Evolutionary conservation across 2,329 filamentous ascomycete species (phyloP).

Genomic region (Aspergillus sp.): DNA sequence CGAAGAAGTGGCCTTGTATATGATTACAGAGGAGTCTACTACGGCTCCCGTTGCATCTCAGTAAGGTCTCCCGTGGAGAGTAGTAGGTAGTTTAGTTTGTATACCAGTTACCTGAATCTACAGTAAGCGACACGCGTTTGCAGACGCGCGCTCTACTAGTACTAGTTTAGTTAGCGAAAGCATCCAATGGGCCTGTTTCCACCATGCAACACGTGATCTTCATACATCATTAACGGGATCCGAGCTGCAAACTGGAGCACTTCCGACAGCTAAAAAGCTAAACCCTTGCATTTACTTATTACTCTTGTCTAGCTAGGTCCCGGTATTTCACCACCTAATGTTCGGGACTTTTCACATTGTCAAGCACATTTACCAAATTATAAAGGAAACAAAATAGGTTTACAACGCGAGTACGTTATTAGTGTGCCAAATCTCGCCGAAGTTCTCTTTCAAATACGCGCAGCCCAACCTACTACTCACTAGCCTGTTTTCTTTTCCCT

Average conservation of each 20-base stretch:
- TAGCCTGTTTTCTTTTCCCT: neutral
- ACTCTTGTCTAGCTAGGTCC: neutral
- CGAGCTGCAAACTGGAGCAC: neutral
- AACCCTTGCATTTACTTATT: neutral
- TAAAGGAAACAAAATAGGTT: neutral
- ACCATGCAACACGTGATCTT: neutral
- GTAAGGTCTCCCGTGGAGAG: too few species aligned
- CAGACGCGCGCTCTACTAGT: too few species aligned
- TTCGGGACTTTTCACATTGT: neutral
- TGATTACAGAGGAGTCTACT: too few species aligned
- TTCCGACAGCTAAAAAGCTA: neutral
- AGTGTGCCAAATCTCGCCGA: neutral
- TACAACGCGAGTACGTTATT: neutral
- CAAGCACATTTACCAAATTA: neutral
- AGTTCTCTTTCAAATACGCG: neutral
- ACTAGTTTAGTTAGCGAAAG: too few species aligned
- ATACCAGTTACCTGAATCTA: too few species aligned
- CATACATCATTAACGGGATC: neutral
- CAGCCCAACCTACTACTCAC: neutral
- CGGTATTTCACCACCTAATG: neutral
- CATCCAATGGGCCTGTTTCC: neutral
- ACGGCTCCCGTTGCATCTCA: too few species aligned
- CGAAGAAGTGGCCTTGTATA: too few species aligned
- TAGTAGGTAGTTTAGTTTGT: too few species aligned
- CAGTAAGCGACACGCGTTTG: too few species aligned